A percentile compares a stretch with the other conserved stretches of the same genome.
phyloP scores from a whole-genome alignment of 768 basidiomycete genomes.

The Antrodiella citrinella region DNA sequence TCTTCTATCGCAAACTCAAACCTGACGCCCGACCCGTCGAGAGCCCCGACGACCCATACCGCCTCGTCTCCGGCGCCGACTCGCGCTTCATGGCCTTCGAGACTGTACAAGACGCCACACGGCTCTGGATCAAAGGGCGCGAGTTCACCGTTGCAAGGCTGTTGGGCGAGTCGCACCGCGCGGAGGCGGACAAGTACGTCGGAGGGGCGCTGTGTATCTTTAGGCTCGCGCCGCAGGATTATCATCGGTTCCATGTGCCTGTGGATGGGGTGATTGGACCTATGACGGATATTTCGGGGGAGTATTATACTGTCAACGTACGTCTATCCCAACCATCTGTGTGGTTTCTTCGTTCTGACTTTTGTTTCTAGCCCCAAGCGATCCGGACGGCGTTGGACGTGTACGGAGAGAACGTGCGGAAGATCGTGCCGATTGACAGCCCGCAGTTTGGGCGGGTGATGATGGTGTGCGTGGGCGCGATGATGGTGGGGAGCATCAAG shows the following conservation, averaged over 20 bases:
- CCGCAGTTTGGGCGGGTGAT: conserved; percentile 87
- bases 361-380: conserved; percentile 66
- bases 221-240: conserved; percentile 89
- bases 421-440: conserved; percentile 88
- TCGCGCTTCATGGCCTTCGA: conserved; percentile 95
- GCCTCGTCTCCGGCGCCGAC: conserved; percentile 87
- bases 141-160: conserved; percentile 80
- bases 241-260: conserved; percentile 88
- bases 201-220: conserved; percentile 88
- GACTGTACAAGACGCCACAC: conserved; percentile 76
- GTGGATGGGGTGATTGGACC: conserved; percentile 79
- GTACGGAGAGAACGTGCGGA: conserved; percentile 90
- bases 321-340: conserved; percentile 16
- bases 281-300: conserved; percentile 79
- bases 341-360: neutral
- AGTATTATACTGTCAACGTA: conserved; percentile 95
- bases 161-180: conserved; percentile 70
- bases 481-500: conserved; percentile 91
- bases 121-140: conserved; percentile 94
- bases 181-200: conserved; percentile 58
- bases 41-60: conserved; percentile 61
- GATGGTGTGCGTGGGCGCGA: conserved; percentile 87
- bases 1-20: conserved; percentile 90
- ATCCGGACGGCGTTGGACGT: conserved; percentile 86
- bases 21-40: conserved; percentile 71